These are phyloP conservation scores for Sporothrix brasiliensis DNA, from an alignment of 2,329 filamentous ascomycete genomes.

Conservation along the genomic window DNA sequence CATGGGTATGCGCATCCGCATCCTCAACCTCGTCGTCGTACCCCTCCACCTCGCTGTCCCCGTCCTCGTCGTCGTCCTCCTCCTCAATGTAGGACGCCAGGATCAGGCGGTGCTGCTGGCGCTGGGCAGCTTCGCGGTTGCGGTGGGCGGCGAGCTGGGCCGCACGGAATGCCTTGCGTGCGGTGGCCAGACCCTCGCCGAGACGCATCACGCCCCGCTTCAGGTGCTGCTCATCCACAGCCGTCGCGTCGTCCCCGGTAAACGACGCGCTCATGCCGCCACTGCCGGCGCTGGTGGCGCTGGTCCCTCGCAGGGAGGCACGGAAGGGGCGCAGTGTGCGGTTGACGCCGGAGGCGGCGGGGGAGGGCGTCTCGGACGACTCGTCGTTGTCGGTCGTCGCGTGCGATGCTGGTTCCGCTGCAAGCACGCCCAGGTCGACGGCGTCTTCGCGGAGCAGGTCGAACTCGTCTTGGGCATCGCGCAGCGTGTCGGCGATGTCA, in stretches of 20 bases:
- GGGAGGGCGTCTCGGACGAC: background rate
- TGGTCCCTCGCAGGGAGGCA: background rate
- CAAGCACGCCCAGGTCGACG: slow-evolving; percentile 60
- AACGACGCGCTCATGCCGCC: slow-evolving; percentile 8
- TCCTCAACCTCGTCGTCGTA: slow-evolving; percentile 39
- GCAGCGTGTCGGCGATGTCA: slow-evolving; percentile 78
- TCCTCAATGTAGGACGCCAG: slow-evolving; percentile 61
- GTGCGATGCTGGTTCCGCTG: slow-evolving; percentile 39
- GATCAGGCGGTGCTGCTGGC: slow-evolving; percentile 74
- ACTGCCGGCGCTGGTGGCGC: background rate
- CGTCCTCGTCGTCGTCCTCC: slow-evolving; percentile 36
- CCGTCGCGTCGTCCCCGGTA: background rate
- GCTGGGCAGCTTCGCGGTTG: slow-evolving; percentile 71
- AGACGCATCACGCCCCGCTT: slow-evolving; percentile 53
- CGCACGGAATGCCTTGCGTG: slow-evolving; percentile 71
- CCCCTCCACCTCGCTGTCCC: slow-evolving; percentile 34
- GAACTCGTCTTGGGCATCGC: slow-evolving; percentile 79
- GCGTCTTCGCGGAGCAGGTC: slow-evolving; percentile 79
- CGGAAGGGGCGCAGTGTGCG: slow-evolving; percentile 16
- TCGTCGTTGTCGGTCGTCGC: background rate
- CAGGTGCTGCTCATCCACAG: background rate
- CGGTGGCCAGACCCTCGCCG: slow-evolving; percentile 58
- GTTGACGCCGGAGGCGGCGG: background rate
- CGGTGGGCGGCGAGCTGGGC: slow-evolving; percentile 80
- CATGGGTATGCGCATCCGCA: background rate